Conservation (phyloP, 2,329 filamentous ascomycete species). For the Magnaporthiopsis rhizophila region DNA sequence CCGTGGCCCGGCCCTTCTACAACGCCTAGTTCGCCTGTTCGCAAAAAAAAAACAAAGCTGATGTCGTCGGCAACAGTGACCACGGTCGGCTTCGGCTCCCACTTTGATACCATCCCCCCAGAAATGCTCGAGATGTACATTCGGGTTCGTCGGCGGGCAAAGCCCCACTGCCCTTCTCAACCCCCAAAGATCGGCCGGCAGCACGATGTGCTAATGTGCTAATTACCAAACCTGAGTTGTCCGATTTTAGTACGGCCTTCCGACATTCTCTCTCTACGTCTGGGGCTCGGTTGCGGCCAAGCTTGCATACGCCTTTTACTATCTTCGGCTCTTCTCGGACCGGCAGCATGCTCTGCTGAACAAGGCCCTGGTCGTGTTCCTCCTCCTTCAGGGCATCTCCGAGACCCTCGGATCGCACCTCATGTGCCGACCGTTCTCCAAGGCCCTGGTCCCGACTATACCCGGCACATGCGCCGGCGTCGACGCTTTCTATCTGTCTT, state of each 20-base stretch:
- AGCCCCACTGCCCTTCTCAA: neutral
- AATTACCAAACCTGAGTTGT: neutral
- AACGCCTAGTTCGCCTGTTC: constrained; percentile 60
- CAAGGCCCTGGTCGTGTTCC: neutral
- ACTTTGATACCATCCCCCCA: neutral
- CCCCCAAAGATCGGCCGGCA: too few relatives aligned
- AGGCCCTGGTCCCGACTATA: neutral
- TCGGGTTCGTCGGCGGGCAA: neutral
- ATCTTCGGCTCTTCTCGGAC: constrained; percentile 4
- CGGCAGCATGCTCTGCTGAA: neutral
- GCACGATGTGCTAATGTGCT: too few relatives aligned
- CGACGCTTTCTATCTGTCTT: constrained; percentile 5
- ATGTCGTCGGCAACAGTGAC: neutral
- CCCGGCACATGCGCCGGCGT: constrained; percentile 4
- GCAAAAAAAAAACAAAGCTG: neutral
- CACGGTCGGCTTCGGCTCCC: constrained; percentile 3
- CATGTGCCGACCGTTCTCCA: constrained; percentile 3
- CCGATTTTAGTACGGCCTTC: neutral
- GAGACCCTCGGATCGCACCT: neutral
- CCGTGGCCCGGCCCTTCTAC: constrained; percentile 75
- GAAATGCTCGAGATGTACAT: constrained; percentile 1
- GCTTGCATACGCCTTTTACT: constrained; percentile 8
- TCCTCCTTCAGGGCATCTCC: constrained; percentile 1
- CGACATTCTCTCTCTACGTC: constrained; percentile 5
- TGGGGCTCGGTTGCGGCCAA: constrained; percentile 6